Percentiles rank a stretch among this genome's conserved stretches.
These are phyloP conservation scores for Paecilomyces niveus DNA, from an alignment of 2,329 filamentous ascomycete species.

Conservation along the genomic window DNA sequence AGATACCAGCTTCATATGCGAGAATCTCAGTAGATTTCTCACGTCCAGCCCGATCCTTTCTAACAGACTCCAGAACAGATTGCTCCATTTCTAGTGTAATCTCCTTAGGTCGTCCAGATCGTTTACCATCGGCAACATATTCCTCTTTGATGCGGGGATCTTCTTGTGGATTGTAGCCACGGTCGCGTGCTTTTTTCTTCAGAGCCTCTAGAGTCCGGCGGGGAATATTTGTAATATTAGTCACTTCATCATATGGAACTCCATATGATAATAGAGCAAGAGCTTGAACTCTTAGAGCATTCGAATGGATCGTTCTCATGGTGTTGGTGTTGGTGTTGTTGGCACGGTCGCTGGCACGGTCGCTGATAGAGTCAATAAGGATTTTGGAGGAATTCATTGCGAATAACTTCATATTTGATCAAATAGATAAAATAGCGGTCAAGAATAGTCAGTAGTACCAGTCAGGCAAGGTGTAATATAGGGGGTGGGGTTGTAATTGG, in stretches of 20 bases:
- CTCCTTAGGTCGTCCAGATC: neutral
- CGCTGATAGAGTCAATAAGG: neutral
- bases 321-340: neutral
- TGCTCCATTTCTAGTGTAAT: neutral
- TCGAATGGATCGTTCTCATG: neutral
- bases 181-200: conserved; percentile 1
- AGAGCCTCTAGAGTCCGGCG: neutral
- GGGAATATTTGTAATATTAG: neutral
- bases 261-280: neutral
- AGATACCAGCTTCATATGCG: conserved; percentile 5
- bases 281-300: neutral
- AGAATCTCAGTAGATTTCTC: conserved; percentile 11
- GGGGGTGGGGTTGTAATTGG: no score
- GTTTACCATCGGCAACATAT: conserved; percentile 4
- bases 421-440: neutral
- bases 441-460: neutral
- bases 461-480: no score
- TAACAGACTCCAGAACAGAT: neutral
- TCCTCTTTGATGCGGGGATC: conserved; percentile 2
- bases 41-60: conserved; percentile 2
- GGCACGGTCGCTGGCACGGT: no score
- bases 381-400: neutral
- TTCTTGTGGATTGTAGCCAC: conserved; percentile 3
- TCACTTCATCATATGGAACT: neutral
- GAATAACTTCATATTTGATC: neutral